A percentile compares a stretch with the other conserved stretches of the same genome.
Evolutionary conservation across 441 rosid species (phyloP).

Genomic region (Breynia disticha): DNA sequence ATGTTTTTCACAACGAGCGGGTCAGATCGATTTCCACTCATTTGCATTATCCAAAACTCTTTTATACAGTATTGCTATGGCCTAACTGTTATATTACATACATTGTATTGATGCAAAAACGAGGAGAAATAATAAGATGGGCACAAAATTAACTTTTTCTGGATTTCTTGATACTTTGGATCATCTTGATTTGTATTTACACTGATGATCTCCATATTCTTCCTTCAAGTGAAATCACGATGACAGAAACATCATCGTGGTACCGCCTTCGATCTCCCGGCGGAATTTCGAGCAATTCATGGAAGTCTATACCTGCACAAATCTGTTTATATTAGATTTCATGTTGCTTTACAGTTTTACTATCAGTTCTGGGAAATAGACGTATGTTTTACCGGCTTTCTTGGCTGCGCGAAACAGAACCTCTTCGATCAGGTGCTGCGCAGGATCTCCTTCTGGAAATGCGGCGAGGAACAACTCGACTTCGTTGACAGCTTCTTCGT

Average conservation of each 20-base stretch:
- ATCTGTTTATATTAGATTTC: too few relatives aligned
- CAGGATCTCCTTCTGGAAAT: conserved; percentile 97
- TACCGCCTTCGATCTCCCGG: conserved; percentile 92
- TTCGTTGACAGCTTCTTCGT: conserved; percentile 79
- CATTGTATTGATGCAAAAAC: conserved; percentile 3
- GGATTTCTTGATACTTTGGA: conserved; percentile 31
- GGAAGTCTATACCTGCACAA: conserved; percentile 92
- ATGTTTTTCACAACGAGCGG: too few relatives aligned
- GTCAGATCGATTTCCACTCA: not conserved
- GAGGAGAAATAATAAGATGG: not conserved
- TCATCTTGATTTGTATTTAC: conserved; percentile 84
- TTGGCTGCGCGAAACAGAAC: conserved; percentile 87
- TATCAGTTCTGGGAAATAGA: not conserved
- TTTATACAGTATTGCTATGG: too few relatives aligned
- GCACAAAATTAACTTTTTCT: not conserved
- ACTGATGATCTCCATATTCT: conserved; percentile 97
- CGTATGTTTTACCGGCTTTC: conserved; percentile 60
- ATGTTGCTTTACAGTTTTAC: not conserved
- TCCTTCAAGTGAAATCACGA: conserved; percentile 89
- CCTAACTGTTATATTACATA: too few relatives aligned
- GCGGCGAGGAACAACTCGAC: conserved; percentile 67
- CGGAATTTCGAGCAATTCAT: conserved; percentile 87
- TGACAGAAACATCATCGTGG: conserved; percentile 85
- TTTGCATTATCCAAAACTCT: not conserved
- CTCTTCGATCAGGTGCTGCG: conserved; percentile 86